Evolutionary conservation across 129 eudicot species (phyloP), one percentile per base, ranked within the genome.

Genomic region (Oenanthe sinensis): DNA sequence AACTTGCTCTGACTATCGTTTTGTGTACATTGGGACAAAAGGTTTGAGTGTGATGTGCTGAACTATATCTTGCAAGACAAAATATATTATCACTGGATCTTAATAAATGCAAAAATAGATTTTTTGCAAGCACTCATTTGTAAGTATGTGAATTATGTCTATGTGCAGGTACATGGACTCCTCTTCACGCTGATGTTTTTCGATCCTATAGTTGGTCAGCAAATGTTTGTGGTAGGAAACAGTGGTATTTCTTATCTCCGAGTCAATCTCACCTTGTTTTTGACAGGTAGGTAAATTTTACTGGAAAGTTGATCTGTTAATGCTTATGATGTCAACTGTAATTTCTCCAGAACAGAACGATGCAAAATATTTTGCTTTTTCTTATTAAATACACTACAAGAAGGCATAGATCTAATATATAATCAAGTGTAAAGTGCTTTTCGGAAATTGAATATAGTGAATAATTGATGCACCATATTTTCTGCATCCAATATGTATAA

Each of bases 161-260:
- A 60, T 71, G 9, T 82, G 83, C 88, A 92, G 99, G 99, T 83
- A 96, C 99, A 65, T 96, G 99, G 99, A 96, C 99, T n/a, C 97
- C 99, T 73, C 88, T 92, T 58, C 99, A 96, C 85, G 93, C 97
- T 71, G 97, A 96, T 87, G 99, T 96, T 77, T 96, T 96, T 85
- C 82, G 99, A 85, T 96, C 99, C 42, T 92, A 92, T 82, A 96
- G 97, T 84, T 96, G 98, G 98, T 93, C 97, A n/a, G 96, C 98
- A 42, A 95, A 91, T 86, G 91, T 90, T 24, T 91, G 97, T 83
- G 97, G 97, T 80, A 87, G 81, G 85, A 91, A 94, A 68, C 77
- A 88, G 52, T 94, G 98, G 97, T 85, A 88, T 86, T 85, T 94
- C 80, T 84, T 94, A 76, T 75, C 96, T 79, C 96, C 97, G 69